Percentiles rank a stretch among this genome's conserved stretches.
These are phyloP conservation scores for Eimeria mitis DNA, from an alignment of 169 alveolate species.

Conservation along the genomic window DNA sequence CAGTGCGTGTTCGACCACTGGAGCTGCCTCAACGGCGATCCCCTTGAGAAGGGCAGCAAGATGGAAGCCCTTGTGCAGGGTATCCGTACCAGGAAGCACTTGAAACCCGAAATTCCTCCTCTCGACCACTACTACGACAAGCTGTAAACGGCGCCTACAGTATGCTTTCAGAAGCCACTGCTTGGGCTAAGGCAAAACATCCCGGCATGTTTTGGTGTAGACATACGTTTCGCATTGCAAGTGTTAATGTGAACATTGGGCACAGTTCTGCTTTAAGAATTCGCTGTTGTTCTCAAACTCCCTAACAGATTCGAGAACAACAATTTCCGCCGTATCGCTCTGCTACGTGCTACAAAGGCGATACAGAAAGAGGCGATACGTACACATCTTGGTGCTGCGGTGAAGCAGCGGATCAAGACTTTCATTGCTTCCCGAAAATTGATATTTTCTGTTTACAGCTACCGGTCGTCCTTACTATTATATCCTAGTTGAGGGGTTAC, in stretches of 20 bases:
- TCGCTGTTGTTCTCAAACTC: background rate
- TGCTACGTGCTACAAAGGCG: too few relatives aligned
- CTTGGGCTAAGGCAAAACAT: background rate
- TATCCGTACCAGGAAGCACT: constrained; percentile 99
- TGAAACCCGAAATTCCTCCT: constrained; percentile 98
- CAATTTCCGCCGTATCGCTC: background rate
- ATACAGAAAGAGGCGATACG: background rate
- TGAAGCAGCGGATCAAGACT: background rate
- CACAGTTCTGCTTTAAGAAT: background rate
- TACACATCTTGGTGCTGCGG: background rate
- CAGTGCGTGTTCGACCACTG: constrained; percentile 99
- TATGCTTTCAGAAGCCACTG: background rate
- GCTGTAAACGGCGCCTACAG: constrained; percentile 88
- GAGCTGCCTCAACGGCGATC: constrained; percentile 98
- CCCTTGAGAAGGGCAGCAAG: constrained; percentile 98
- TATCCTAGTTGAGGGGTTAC: background rate
- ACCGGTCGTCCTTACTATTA: background rate
- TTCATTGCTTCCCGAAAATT: background rate
- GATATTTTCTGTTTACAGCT: background rate
- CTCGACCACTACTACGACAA: constrained; percentile 98
- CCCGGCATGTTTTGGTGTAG: background rate
- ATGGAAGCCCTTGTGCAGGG: constrained; percentile 95
- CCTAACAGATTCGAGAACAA: background rate
- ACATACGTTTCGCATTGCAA: background rate
- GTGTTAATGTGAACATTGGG: background rate